Conservation (phyloP, 2,329 filamentous ascomycete genomes). For the Chlorencoelia australis region DNA sequence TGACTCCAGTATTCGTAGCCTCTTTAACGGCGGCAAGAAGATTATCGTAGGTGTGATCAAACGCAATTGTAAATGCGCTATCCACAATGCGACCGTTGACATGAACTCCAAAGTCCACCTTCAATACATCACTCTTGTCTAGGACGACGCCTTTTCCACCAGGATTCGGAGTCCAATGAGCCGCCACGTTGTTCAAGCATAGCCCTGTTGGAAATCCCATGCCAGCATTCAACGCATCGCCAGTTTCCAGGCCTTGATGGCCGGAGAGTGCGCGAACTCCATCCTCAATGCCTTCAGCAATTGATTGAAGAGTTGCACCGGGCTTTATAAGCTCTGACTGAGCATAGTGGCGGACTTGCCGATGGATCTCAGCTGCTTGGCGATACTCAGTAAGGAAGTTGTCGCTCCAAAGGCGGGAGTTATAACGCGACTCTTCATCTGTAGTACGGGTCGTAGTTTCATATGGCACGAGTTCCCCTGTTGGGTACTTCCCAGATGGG, state of each 20-base stretch:
- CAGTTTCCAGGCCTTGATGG: slow-evolving; percentile 40
- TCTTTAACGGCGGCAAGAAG: slow-evolving; percentile 63
- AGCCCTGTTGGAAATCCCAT: slow-evolving; percentile 47
- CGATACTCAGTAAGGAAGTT: slow-evolving; percentile 43
- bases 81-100: slow-evolving; percentile 73
- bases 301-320: slow-evolving; percentile 36
- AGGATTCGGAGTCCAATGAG: slow-evolving; percentile 47
- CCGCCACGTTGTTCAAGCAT: slow-evolving; percentile 41
- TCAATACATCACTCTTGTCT: slow-evolving; percentile 66
- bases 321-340: slow-evolving; percentile 38
- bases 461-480: slow-evolving; percentile 70
- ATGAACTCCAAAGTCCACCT: slow-evolving; percentile 75
- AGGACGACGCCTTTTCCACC: slow-evolving; percentile 60
- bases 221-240: slow-evolving; percentile 39
- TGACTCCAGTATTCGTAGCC: slow-evolving; percentile 53
- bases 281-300: slow-evolving; percentile 45
- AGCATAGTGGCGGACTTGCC: slow-evolving; percentile 42
- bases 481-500: slow-evolving; percentile 58
- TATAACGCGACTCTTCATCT: slow-evolving; percentile 69
- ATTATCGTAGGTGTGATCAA: slow-evolving; percentile 65
- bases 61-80: slow-evolving; percentile 70
- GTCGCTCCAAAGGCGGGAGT: slow-evolving; percentile 62
- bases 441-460: slow-evolving; percentile 71
- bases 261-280: slow-evolving; percentile 40
- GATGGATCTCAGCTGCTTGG: slow-evolving; percentile 45